Evolutionary conservation across 1,284 basidiomycete species (phyloP).

Genomic region (Meira nashicola): DNA sequence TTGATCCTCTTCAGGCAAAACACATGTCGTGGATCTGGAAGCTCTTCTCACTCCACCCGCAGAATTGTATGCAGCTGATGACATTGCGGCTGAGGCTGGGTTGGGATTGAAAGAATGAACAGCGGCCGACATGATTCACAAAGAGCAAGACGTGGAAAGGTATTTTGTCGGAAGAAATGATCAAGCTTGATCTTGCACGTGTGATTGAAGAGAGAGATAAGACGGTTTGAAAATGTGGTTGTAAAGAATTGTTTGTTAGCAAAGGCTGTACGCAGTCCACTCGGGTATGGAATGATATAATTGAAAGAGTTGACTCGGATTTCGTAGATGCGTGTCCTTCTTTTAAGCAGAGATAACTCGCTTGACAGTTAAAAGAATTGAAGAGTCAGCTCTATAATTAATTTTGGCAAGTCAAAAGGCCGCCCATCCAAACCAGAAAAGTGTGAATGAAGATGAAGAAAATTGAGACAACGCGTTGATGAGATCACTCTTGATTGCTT

Average conservation of each 20-base stretch:
- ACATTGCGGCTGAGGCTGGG: neutral
- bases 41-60: neutral
- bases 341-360: too few species aligned
- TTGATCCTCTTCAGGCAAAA: conserved; percentile 30
- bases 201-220: neutral
- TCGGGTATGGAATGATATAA: neutral
- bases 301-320: neutral
- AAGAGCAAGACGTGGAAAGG: neutral
- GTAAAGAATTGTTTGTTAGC: neutral
- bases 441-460: neutral
- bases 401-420: neutral
- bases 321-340: too few species aligned
- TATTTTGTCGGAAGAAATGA: neutral
- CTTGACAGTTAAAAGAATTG: too few species aligned
- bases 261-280: neutral
- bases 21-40: conserved; percentile 31
- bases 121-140: conserved; percentile 9
- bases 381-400: too few species aligned
- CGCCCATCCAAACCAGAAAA: neutral
- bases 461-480: too few species aligned
- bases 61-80: neutral
- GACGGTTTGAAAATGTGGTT: neutral
- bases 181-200: neutral
- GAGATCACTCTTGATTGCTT: too few species aligned
- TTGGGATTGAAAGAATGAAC: conserved; percentile 9